phyloP scores from a whole-genome alignment of 495 filamentous ascomycete species.

The Penicillium macrosclerotiorum region DNA sequence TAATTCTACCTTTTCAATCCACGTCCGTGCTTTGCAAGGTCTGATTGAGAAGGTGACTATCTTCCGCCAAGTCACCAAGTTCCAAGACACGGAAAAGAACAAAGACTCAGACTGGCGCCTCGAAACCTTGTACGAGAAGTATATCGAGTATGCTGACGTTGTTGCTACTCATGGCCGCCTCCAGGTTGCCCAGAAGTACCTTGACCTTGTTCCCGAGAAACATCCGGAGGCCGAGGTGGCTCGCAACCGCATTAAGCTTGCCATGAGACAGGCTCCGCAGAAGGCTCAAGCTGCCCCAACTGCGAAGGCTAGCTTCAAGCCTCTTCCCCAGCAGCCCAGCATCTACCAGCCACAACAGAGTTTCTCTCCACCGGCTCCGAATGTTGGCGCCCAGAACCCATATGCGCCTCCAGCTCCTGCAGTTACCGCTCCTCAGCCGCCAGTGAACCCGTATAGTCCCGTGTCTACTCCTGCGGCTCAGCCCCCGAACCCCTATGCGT shows the following conservation, averaged over 20 bases:
- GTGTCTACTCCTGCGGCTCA: conserved; percentile 35
- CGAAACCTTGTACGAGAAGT: conserved; percentile 84
- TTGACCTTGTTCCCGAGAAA: conserved; percentile 79
- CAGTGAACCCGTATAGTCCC: conserved; percentile 32
- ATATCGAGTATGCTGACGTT: conserved; percentile 95
- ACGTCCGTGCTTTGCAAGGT: conserved; percentile 81
- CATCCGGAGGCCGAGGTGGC: conserved; percentile 90
- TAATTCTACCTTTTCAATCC: conserved; percentile 85
- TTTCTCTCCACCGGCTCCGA: conserved; percentile 33
- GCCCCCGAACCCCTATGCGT: conserved; percentile 61
- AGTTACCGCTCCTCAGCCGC: conserved; percentile 9
- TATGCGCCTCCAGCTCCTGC: conserved; percentile 34
- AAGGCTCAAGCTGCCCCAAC: conserved; percentile 27
- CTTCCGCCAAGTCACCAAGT: conserved; percentile 92
- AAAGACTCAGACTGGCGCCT: conserved; percentile 84
- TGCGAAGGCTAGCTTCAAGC: conserved; percentile 26
- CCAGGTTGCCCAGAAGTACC: conserved; percentile 82
- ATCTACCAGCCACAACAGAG: conserved; percentile 39
- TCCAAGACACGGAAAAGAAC: conserved; percentile 71
- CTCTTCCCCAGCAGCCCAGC: conserved; percentile 39
- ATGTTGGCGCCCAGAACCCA: conserved; percentile 31
- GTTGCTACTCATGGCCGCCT: conserved; percentile 87
- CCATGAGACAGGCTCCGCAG: conserved; percentile 65
- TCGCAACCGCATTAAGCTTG: conserved; percentile 80
- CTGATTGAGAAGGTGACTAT: conserved; percentile 99